Percentiles rank a stretch among this genome's conserved stretches.
phyloP scores from a whole-genome alignment of 2,329 filamentous ascomycete genomes.

The Helotiales sp. region DNA sequence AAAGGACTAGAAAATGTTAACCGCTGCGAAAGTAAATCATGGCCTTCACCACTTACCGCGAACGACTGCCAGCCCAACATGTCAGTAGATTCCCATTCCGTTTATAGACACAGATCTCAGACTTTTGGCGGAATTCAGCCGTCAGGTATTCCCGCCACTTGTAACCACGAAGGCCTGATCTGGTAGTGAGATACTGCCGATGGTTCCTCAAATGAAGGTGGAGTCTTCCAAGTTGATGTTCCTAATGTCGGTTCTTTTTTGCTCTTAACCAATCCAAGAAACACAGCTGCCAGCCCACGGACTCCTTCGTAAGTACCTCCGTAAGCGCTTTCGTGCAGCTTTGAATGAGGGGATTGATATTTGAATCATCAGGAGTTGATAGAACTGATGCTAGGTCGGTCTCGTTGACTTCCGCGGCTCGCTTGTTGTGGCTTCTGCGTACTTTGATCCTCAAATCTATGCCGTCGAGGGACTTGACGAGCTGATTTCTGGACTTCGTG shows the following conservation, averaged over 20 bases:
- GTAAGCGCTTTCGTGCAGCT: slow-evolving; percentile 41
- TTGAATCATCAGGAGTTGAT: slow-evolving; percentile 39
- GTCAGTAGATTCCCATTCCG: slow-evolving; percentile 5
- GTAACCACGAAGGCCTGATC: slow-evolving; percentile 18
- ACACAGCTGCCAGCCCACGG: slow-evolving; percentile 42
- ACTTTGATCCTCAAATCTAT: not conserved
- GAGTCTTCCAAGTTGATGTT: not conserved
- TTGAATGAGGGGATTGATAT: slow-evolving; percentile 42
- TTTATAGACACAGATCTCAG: slow-evolving; percentile 9
- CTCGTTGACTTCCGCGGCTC: slow-evolving; percentile 9
- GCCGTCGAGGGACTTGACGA: not conserved
- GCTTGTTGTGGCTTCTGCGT: not conserved
- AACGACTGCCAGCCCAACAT: slow-evolving; percentile 7
- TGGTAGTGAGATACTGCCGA: slow-evolving; percentile 10
- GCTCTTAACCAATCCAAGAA: slow-evolving; percentile 37
- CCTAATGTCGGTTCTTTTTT: slow-evolving; percentile 33
- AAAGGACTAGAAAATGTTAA: slow-evolving; percentile 10
- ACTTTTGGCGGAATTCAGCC: slow-evolving; percentile 10
- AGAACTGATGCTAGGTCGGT: slow-evolving; percentile 18
- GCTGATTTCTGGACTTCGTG: not conserved
- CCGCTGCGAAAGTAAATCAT: too few species aligned
- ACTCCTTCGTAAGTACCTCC: slow-evolving; percentile 45
- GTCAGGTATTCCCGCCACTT: slow-evolving; percentile 20
- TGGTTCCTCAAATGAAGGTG: not conserved
- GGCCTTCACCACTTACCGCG: slow-evolving; percentile 11